Evolutionary conservation across 2,329 filamentous ascomycete genomes (phyloP), one percentile per base, ranked within the genome.

Genomic region (Alternaria rosae): DNA sequence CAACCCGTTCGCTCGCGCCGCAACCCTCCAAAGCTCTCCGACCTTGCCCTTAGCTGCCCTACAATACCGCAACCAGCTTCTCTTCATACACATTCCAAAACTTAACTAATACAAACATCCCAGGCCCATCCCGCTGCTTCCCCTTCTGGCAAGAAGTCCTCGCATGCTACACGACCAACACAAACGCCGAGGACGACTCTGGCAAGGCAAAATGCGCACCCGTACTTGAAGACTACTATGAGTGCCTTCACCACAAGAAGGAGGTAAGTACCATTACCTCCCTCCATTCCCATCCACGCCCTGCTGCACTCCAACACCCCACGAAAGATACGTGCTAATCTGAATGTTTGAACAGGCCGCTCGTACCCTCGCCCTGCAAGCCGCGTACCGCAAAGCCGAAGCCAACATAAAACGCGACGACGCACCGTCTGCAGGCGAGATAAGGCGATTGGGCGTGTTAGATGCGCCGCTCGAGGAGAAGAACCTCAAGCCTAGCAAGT

Each of bases 61-160:
- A n/a, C 32, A 7, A n/a, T 9, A 15, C 32, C 9, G n/a, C 0
- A 38, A 38, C 42, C 21, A 15, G 10, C 35, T 7, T 20, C 13
- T n/a, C 20, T 23, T 26, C 20, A 51, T 26, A 28, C 12, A 32
- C 6, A 7, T 5, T 15, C 11, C 13, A 17, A 25, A 9, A 3
- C 10, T 2, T 15, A 21, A 5, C 59, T 62, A 50, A 59, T 42
- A 30, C 42, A 26, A 12, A 1, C 11, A 10, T 8, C 20, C 20
- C 75, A 91, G 88, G 89, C 76, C 87, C 87, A 70, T 87, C 85
- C 74, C 92, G 94, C 82, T 99, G 95, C 89, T 98, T 97, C 85
- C 92, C 94, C 79, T 99, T 97, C 88, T 99, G 95, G 95, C 95
- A 99, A 84, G 95, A 99, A 83, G 89, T 98, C 70, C 91, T 99